Conservation (phyloP, 2,329 filamentous ascomycete species). For the Penicillium oxalicum region DNA sequence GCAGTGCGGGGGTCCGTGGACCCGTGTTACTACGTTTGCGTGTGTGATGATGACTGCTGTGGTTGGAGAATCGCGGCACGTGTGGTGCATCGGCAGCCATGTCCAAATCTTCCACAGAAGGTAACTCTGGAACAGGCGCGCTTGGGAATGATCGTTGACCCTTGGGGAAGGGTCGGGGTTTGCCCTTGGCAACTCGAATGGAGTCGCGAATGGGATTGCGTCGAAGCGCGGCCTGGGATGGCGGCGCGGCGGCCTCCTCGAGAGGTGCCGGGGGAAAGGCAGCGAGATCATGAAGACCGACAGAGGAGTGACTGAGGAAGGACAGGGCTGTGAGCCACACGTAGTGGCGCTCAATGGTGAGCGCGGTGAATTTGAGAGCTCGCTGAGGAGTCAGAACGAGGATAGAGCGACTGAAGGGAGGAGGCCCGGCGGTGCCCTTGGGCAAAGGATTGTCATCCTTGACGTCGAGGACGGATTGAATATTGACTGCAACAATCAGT, state of each 20-base stretch:
- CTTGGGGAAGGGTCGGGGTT: constrained; percentile 41
- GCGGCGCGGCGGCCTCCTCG: constrained; percentile 32
- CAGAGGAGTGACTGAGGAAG: constrained; percentile 85
- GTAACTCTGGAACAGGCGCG: constrained; percentile 30
- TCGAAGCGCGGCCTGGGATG: constrained; percentile 44
- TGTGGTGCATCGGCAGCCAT: constrained; percentile 46
- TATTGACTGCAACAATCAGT: constrained; percentile 58
- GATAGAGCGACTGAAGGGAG: constrained; percentile 84
- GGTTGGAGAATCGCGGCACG: constrained; percentile 51
- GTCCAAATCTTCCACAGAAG: constrained; percentile 21
- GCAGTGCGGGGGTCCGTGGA: constrained; percentile 50
- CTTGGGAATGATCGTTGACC: constrained; percentile 37
- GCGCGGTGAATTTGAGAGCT: constrained; percentile 90
- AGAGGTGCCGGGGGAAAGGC: constrained; percentile 50
- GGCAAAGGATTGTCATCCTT: constrained; percentile 87
- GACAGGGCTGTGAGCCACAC: constrained; percentile 91
- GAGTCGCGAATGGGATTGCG: constrained; percentile 72
- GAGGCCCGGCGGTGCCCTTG: constrained; percentile 53
- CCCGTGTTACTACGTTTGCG: constrained; percentile 88
- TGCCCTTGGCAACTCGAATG: constrained; percentile 79
- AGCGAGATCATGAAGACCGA: constrained; percentile 69
- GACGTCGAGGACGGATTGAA: constrained; percentile 95
- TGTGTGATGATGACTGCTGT: constrained; percentile 63
- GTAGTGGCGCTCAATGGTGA: constrained; percentile 78
- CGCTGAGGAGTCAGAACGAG: constrained; percentile 88